Percentiles rank a stretch among this genome's conserved stretches.
These are phyloP conservation scores for Coniella vitis DNA, from an alignment of 2,329 filamentous ascomycete species.

Conservation along the genomic window DNA sequence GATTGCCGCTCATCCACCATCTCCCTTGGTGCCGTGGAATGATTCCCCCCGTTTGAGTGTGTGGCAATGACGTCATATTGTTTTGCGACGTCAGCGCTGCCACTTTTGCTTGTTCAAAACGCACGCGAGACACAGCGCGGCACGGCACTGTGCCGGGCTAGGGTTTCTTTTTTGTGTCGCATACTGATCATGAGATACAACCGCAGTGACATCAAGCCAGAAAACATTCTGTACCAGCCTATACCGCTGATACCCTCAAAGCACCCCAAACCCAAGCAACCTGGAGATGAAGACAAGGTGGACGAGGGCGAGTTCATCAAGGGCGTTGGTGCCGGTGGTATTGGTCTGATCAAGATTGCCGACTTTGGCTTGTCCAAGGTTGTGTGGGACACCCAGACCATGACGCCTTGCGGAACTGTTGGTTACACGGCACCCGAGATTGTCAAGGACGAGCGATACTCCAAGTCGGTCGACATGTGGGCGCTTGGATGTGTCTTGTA, in stretches of 20 bases:
- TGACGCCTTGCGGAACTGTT: constrained; percentile 98
- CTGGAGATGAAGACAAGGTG: constrained; percentile 93
- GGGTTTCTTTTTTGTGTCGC: not conserved
- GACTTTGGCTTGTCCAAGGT: constrained; percentile 97
- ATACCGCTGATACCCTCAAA: constrained; percentile 75
- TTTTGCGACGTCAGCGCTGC: constrained; percentile 24
- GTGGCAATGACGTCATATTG: not conserved
- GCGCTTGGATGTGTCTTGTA: constrained; percentile 94
- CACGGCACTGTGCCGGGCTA: not conserved
- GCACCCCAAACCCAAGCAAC: constrained; percentile 69
- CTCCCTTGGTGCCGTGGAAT: not conserved
- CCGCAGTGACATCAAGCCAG: constrained; percentile 89
- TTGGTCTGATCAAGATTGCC: constrained; percentile 93
- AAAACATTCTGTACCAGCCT: constrained; percentile 91
- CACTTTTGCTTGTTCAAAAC: not conserved
- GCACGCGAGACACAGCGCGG: not conserved
- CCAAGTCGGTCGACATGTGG: constrained; percentile 99
- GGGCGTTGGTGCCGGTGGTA: constrained; percentile 79
- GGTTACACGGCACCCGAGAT: constrained; percentile 98
- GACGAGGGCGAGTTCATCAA: constrained; percentile 90
- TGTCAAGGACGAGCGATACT: constrained; percentile 97
- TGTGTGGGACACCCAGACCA: constrained; percentile 95
- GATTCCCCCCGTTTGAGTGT: constrained; percentile 2
- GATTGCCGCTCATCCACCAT: not conserved
- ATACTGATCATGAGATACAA: constrained; percentile 15